These are phyloP conservation scores for Ustilago lituana DNA, from an alignment of 1,284 basidiomycete genomes.

Conservation along the genomic window DNA sequence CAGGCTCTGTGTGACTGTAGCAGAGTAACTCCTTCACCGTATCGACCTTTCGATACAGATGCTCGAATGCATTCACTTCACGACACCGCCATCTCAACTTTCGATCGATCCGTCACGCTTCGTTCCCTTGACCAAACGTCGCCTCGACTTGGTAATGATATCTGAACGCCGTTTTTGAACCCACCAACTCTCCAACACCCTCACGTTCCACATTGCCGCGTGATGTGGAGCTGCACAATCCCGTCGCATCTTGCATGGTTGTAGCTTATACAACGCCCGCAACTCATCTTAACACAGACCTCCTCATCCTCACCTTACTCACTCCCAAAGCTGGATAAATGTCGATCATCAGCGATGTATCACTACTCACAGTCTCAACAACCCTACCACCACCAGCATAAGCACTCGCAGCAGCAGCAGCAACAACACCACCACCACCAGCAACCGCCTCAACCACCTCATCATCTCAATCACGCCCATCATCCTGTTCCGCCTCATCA, in stretches of 20 bases:
- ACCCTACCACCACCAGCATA: conserved; percentile 37
- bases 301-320: background rate
- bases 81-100: too few species aligned
- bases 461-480: conserved; percentile 14
- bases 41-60: too few species aligned
- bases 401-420: conserved; percentile 15
- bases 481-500: conserved; percentile 15
- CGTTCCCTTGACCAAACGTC: too few species aligned
- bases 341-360: conserved; percentile 46
- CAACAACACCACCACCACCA: conserved; percentile 12
- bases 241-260: too few species aligned
- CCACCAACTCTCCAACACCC: background rate
- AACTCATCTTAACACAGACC: background rate
- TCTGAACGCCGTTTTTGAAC: background rate
- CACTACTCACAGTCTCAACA: conserved; percentile 44
- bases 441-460: conserved; percentile 16
- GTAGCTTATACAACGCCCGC: background rate
- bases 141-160: background rate
- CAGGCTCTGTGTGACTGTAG: too few species aligned
- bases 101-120: too few species aligned
- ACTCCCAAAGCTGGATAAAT: conserved; percentile 25
- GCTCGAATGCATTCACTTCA: too few species aligned
- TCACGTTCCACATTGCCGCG: background rate
- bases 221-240: background rate
- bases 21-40: too few species aligned